Evolutionary conservation across 257 asterid genomes (phyloP), one percentile per base, ranked within the genome.

Genomic region (Solanum raphanifolium): DNA sequence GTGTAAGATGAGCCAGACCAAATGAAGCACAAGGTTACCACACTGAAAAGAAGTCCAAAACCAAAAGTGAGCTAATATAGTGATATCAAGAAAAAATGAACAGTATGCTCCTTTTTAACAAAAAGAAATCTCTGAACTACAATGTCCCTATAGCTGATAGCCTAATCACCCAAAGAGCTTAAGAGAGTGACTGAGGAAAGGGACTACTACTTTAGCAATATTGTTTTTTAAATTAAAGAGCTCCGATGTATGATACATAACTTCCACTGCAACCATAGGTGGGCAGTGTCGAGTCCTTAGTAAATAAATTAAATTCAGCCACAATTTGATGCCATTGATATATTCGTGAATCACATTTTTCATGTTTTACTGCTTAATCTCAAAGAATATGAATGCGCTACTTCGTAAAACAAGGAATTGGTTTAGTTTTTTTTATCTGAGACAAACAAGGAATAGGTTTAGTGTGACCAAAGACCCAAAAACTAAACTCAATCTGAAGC

Each of bases 1-100:
- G 93, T 96, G 99, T 91, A 96, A 87, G 72, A 94, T 23, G 85
- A 87, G 89, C 98, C 98, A 94, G 60, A 95, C 89, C 39, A 93
- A 85, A 88, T 90, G 89, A 88, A 92, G 90, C 65, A 91, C 96
- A 68, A 90, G 90, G 83, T 90, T 89, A 65, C 93, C 93, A 90
- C 90, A 72, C 99, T 96, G 89, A 87, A 84, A 46, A 12, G 90
- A 38, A 21, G 66, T 48, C 27, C 48, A 83, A 25, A 84, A 83
- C 84, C 87, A 84, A 82, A 90, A 73, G 87, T 88, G 82, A 93
- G 86, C 75, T 39, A 68, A 62, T 52, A 48, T 88, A 71, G 9
- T 9, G 27, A 43, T 8, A 20, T 16, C 20, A n/a, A 39, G 32
- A 58, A 79, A 78, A 65, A 62, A 68, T 46, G 25, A 79, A 27